A percentile compares a stretch with the other conserved stretches of the same genome.
Conservation (phyloP, 2,329 filamentous ascomycete genomes). For the Pseudohalonectria lignicola region DNA sequence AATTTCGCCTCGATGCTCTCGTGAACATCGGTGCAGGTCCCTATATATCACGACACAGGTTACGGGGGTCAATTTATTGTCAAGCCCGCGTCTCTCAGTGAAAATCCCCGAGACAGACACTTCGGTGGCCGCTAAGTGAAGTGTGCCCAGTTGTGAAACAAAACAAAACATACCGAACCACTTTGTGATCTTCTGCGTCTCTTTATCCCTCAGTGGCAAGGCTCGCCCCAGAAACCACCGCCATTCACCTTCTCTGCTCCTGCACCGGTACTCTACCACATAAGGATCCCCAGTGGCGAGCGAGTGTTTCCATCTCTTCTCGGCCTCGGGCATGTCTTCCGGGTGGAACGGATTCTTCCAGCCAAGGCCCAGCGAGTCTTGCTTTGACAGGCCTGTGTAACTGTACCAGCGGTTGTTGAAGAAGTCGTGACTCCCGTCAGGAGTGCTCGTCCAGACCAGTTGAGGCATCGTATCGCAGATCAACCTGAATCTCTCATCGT, state of each 20-base stretch:
- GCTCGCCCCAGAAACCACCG: slow-evolving; percentile 71
- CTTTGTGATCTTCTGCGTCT: slow-evolving; percentile 58
- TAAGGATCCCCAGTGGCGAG: slow-evolving; percentile 59
- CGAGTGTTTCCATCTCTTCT: slow-evolving; percentile 47
- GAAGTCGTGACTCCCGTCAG: slow-evolving; percentile 59
- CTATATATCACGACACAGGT: slow-evolving; percentile 15
- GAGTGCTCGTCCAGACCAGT: slow-evolving; percentile 62
- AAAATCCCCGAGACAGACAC: too few relatives aligned
- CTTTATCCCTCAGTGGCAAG: slow-evolving; percentile 53
- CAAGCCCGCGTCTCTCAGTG: too few relatives aligned
- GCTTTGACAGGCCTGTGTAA: slow-evolving; percentile 59
- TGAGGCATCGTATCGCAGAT: slow-evolving; percentile 67
- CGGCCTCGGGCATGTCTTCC: slow-evolving; percentile 52
- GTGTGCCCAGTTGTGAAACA: background rate
- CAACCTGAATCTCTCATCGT: slow-evolving; percentile 62
- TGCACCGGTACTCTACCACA: slow-evolving; percentile 59
- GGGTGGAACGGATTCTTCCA: slow-evolving; percentile 59
- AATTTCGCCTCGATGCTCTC: slow-evolving; percentile 60
- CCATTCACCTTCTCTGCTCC: slow-evolving; percentile 56
- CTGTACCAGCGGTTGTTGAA: slow-evolving; percentile 70
- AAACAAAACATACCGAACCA: slow-evolving; percentile 52
- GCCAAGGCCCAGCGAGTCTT: slow-evolving; percentile 49
- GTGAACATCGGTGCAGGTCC: slow-evolving; percentile 69
- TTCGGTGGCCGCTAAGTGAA: too few relatives aligned
- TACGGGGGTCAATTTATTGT: too few relatives aligned